These are phyloP conservation scores for Coix lacrymajobi DNA, from an alignment of 176 grass and related monocot genomes.

Conservation along the genomic window DNA sequence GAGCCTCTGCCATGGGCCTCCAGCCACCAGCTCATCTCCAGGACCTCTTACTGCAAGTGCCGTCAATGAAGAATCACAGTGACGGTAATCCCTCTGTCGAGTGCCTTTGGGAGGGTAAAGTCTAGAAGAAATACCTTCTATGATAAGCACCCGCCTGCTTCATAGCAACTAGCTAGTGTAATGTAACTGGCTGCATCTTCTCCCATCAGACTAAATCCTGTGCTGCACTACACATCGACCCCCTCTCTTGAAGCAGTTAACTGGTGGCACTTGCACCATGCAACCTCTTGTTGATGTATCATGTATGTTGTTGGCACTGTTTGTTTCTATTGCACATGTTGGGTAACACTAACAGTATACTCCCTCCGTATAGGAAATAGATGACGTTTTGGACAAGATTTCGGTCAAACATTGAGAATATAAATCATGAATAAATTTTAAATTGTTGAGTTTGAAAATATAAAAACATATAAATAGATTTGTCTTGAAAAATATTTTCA, in stretches of 20 bases:
- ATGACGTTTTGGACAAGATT: no score
- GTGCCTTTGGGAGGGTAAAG: constrained; percentile 64
- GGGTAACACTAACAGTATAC: background rate
- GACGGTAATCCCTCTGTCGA: background rate
- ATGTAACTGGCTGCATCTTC: background rate
- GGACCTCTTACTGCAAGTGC: background rate
- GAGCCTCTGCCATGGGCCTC: constrained; percentile 61
- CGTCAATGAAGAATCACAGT: background rate
- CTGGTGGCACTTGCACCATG: background rate
- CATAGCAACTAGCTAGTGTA: background rate
- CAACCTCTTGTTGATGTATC: background rate
- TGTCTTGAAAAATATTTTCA: no score
- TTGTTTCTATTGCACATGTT: background rate
- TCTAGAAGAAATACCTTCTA: constrained; percentile 19
- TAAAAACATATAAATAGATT: no score
- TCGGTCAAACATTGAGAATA: no score
- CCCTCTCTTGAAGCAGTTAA: background rate
- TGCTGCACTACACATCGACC: background rate
- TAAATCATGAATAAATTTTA: no score
- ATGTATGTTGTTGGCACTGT: background rate
- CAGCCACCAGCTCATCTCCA: constrained; percentile 40
- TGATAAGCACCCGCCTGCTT: background rate
- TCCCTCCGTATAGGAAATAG: no score
- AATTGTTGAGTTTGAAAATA: no score
- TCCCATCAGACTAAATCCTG: background rate